These are phyloP conservation scores for Combretum micranthum DNA, from an alignment of 345 rosid genomes.

Conservation along the genomic window DNA sequence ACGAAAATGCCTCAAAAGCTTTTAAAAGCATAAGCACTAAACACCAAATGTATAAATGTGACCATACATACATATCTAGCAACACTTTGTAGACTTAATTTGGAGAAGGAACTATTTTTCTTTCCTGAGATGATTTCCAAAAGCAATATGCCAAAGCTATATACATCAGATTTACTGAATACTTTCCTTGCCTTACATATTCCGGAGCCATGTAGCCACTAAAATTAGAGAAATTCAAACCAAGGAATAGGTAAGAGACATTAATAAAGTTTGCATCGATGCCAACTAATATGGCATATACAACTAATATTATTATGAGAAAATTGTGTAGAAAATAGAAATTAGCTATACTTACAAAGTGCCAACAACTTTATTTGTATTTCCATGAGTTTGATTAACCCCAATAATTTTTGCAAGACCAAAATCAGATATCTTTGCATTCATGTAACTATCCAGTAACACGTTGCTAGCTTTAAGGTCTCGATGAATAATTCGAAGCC, in stretches of 20 bases:
- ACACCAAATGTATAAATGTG: background rate
- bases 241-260: no score
- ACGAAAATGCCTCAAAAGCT: background rate
- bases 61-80: conserved; percentile 4
- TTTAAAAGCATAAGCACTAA: background rate
- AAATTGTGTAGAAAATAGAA: no score
- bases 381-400: conserved; percentile 15
- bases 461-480: conserved; percentile 26
- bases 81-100: background rate
- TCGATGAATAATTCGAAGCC: conserved; percentile 25
- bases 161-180: conserved; percentile 38
- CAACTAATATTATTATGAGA: no score
- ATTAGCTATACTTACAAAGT: conserved; percentile 19
- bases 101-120: conserved; percentile 18
- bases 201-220: conserved; percentile 46
- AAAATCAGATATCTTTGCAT: conserved; percentile 31
- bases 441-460: conserved; percentile 25
- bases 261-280: no score
- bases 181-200: conserved; percentile 20
- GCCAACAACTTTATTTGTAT: conserved; percentile 20
- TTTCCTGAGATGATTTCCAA: conserved; percentile 32
- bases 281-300: no score
- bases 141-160: conserved; percentile 20
- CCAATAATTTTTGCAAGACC: conserved; percentile 26
- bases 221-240: background rate